Base-by-base conservation (phyloP, 2,329 filamentous ascomycete species). In the Trichophyton simii region DNA sequence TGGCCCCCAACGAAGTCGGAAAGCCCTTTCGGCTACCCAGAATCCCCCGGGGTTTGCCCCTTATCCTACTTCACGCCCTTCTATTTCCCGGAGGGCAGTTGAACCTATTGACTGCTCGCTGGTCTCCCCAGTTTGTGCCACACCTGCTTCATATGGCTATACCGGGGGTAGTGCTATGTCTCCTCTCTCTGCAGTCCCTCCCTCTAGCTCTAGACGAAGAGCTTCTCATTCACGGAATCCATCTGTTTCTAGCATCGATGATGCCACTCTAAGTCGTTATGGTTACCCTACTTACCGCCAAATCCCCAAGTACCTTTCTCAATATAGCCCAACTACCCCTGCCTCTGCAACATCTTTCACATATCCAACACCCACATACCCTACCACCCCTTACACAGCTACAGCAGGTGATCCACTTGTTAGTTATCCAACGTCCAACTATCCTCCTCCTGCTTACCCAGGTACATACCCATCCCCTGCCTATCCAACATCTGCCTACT, bases 271-370 rank as follows among this genome's bases (percentile, higher is more conserved):
- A 61, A 84, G 82, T 67, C 85, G 85, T 66, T 92, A 86, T 75
- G 87, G 86, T 63, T 95, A 89, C 76, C 87, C 90, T n/a, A 88
- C 88, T 55, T 95, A 94, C 75, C 86, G 87, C 62, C 86, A 88
- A 68, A 80, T 90, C 72, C 86, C 88, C 36, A 77, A 75, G 66
- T 83, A 82, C 66, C 72, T 79, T 62, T 64, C 72, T 15, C 74
- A 78, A 59, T 69, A 70, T n/a, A 71, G 73, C n/a, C 71, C 74
- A 41, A 71, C 72, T 18, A 72, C 71, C 25, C 71, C 75, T 11
- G 69, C 71, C 28, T 75, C 71, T 3, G 68, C 77, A 68, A 69
- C 73, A 36, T 76, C 69, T 64, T 73, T 72, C 67, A 71, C 70
- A 57, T 75, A 71, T 67, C 74, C 68, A 20, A 55, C 50, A 18